Evolutionary conservation across 2,329 filamentous ascomycete species (phyloP), one percentile per base, ranked within the genome.

Genomic region (Delphinella strobiligena): DNA sequence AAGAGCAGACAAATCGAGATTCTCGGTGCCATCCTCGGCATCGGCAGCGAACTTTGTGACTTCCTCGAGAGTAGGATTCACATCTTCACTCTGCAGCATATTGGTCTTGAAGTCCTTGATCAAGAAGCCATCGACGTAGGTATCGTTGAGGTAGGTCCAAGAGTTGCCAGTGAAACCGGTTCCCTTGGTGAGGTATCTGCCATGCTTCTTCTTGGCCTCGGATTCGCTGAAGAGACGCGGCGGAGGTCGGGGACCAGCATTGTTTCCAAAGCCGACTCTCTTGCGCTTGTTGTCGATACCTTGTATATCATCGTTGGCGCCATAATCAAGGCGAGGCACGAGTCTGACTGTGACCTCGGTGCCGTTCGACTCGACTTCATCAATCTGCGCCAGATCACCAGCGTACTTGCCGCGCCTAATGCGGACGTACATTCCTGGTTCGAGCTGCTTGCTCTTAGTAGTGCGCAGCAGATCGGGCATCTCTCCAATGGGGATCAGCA

Each of bases 401-500:
- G 77, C 75, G 61, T 98, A 93, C 56, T 88, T 82, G 33, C 80
- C 72, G 39, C 84, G 76, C 57, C 78, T 80, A 47, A 96, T 78
- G 47, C 91, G 85, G 37, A 96, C 89, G 74, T 91, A 98, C 29
- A 86, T 86, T 47, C 89, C 89, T 8, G 82, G 82, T 51, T 91
- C 78, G 24, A 98, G 68, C 18, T 79, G 78, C 35, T 87, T 83
- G 2, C 82, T 89, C 65, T 94, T 94, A 45, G 78, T 80, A 19
- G 93, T 85, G 37, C 87, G 78, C 14, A 98, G 71, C n/a, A 98
- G 73, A 61, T 96, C 91, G 2, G 91, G 89, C 80, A 95, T 94
- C 61, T 98, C 91, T 60, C 93, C 93, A 53, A 96, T 87, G 36
- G 91, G 85, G 31, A 98, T 86, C 37, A 96, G 68, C 33, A 88